Evolutionary conservation across 1,284 basidiomycete genomes (phyloP).

Genomic region (Phenoliferia sp.): DNA sequence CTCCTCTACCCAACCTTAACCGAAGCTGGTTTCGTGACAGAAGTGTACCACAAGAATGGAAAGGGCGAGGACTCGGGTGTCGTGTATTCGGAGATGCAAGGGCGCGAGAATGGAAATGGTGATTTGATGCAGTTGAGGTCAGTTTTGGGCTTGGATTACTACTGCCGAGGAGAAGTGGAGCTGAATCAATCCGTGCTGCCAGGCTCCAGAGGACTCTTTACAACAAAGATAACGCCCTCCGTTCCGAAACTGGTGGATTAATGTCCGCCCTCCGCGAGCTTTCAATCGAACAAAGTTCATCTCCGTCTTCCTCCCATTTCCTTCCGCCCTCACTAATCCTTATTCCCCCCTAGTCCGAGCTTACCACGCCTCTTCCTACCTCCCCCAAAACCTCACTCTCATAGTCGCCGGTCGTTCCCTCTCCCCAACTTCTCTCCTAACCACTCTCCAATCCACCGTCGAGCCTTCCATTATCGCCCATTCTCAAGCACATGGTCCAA

Average conservation of each 20-base stretch:
- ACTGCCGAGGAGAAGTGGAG: not conserved
- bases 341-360: constrained; percentile 59
- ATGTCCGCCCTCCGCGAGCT: constrained; percentile 86
- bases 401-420: constrained; percentile 54
- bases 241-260: constrained; percentile 93
- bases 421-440: constrained; percentile 50
- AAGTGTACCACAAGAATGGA: constrained; percentile 74
- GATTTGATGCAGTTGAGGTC: constrained; percentile 85
- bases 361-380: constrained; percentile 88
- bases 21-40: constrained; percentile 83
- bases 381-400: constrained; percentile 86
- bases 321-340: not conserved
- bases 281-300: constrained; percentile 80
- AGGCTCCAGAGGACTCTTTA: constrained; percentile 78
- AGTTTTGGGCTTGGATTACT: constrained; percentile 13
- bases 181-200: constrained; percentile 1
- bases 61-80: constrained; percentile 68
- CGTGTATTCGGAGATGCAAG: constrained; percentile 68
- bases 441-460: constrained; percentile 71
- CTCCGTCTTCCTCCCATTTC: too few species aligned
- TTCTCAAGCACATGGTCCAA: constrained; percentile 60
- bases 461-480: constrained; percentile 75
- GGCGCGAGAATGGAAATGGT: constrained; percentile 83
- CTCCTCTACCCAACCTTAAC: constrained; percentile 95
- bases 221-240: constrained; percentile 76